Conservation (phyloP, 768 basidiomycete genomes). For the Amanita phalloides region DNA sequence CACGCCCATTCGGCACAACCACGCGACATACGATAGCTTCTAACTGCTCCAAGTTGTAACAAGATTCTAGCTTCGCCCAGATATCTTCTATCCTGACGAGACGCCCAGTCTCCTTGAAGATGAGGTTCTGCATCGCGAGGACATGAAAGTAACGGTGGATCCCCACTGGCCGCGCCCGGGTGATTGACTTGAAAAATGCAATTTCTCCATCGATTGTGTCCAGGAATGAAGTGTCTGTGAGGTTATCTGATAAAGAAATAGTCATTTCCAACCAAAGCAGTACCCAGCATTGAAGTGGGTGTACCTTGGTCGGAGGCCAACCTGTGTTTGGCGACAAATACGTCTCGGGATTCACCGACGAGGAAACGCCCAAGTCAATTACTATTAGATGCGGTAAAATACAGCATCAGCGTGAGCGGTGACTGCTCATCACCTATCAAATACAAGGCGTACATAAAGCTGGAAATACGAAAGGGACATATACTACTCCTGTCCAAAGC, state of each 20-base stretch:
- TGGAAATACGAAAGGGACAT: not conserved
- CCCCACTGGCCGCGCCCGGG: slow-evolving; percentile 75
- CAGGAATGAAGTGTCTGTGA: slow-evolving; percentile 36
- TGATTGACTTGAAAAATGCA: slow-evolving; percentile 73
- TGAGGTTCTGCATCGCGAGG: slow-evolving; percentile 61
- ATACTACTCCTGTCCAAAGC: slow-evolving; percentile 53
- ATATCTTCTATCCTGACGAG: slow-evolving; percentile 50
- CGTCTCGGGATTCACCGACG: not conserved
- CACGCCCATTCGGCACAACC: not conserved
- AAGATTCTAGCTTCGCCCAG: slow-evolving; percentile 63
- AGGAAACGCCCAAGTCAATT: not conserved
- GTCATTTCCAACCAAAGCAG: slow-evolving; percentile 1
- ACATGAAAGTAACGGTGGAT: slow-evolving; percentile 78
- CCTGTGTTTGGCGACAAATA: slow-evolving; percentile 4
- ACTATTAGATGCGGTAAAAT: not conserved
- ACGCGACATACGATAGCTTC: slow-evolving; percentile 51
- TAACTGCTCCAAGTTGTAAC: slow-evolving; percentile 68
- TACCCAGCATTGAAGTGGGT: slow-evolving; percentile 2
- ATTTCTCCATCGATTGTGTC: slow-evolving; percentile 76
- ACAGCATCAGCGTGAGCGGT: not conserved
- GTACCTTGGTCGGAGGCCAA: not conserved
- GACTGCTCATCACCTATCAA: not conserved
- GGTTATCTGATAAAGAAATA: slow-evolving; percentile 5
- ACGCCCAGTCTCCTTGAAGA: slow-evolving; percentile 60
- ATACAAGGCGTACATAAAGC: slow-evolving; percentile 2